Evolutionary conservation across 192 early-diverging fungal genomes (phyloP).

Genomic region (Glomus cerebriforme): DNA sequence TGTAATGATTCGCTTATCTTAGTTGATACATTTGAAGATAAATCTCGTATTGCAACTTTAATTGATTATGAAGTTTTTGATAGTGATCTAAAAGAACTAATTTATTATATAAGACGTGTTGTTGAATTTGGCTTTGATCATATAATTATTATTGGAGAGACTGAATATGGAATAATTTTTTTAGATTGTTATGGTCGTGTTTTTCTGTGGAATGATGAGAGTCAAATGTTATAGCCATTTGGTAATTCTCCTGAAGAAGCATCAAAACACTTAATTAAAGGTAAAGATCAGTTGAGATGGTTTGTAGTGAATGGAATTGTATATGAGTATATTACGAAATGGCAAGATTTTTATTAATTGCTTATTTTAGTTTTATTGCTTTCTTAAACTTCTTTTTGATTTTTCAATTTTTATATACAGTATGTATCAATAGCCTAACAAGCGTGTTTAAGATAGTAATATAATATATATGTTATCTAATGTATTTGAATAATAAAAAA

Average conservation of each 20-base stretch:
- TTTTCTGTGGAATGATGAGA: not conserved
- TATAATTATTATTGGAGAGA: conserved; percentile 15
- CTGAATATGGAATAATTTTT: conserved; percentile 14
- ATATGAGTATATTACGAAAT: not conserved
- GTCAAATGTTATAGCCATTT: not conserved
- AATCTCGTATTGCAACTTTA: too few relatives aligned
- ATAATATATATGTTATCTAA: not conserved
- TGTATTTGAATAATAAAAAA: conserved; percentile 22
- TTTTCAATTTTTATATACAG: too few relatives aligned
- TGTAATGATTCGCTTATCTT: not conserved
- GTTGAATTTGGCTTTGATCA: conserved; percentile 24
- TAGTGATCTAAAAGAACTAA: conserved; percentile 4
- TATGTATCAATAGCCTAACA: too few relatives aligned
- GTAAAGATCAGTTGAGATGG: too few relatives aligned
- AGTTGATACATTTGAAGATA: conserved; percentile 14
- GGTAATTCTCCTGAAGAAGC: conserved; percentile 26
- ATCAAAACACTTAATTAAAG: too few relatives aligned
- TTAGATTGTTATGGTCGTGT: conserved; percentile 19
- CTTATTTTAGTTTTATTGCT: too few relatives aligned
- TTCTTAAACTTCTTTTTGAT: too few relatives aligned
- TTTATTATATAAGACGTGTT: conserved; percentile 18
- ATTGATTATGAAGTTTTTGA: not conserved
- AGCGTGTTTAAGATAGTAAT: conserved; percentile 10
- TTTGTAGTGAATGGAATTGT: too few relatives aligned
- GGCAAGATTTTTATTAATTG: too few relatives aligned